These are phyloP conservation scores for Ogataea parapolymorpha DNA, from an alignment of 805 yeast genomes.

Conservation along the genomic window DNA sequence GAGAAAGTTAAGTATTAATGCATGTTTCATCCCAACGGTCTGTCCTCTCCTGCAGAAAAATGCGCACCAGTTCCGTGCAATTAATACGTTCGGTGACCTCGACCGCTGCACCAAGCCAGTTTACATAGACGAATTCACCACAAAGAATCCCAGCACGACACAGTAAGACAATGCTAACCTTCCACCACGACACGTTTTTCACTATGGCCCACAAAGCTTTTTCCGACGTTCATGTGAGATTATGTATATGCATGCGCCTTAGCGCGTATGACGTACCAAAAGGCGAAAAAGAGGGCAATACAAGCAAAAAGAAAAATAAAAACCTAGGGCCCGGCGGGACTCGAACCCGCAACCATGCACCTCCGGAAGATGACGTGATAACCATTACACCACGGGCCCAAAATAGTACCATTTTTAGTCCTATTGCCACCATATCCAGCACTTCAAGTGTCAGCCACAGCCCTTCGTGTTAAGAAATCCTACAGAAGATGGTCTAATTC, in stretches of 20 bases:
- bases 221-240: not conserved
- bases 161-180: not conserved
- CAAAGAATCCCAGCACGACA: not conserved
- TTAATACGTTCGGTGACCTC: not conserved
- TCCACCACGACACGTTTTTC: not conserved
- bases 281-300: not conserved
- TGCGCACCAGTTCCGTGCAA: not conserved
- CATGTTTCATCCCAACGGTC: conserved; percentile 4
- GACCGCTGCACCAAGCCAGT: not conserved
- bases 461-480: not conserved
- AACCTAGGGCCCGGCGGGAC: conserved; percentile 57
- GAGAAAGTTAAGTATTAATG: not conserved
- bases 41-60: conserved; percentile 2
- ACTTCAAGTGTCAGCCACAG: too few species aligned
- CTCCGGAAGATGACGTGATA: conserved; percentile 70
- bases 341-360: conserved; percentile 68
- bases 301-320: conserved; percentile 3
- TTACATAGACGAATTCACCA: not conserved
- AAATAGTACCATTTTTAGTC: conserved; percentile 12
- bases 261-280: not conserved
- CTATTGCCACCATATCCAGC: not conserved
- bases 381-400: conserved; percentile 75
- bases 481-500: not conserved
- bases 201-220: not conserved
- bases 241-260: not conserved